Conservation (phyloP, 192 early-diverging fungal species). For the Gaertneriomyces sp. region DNA sequence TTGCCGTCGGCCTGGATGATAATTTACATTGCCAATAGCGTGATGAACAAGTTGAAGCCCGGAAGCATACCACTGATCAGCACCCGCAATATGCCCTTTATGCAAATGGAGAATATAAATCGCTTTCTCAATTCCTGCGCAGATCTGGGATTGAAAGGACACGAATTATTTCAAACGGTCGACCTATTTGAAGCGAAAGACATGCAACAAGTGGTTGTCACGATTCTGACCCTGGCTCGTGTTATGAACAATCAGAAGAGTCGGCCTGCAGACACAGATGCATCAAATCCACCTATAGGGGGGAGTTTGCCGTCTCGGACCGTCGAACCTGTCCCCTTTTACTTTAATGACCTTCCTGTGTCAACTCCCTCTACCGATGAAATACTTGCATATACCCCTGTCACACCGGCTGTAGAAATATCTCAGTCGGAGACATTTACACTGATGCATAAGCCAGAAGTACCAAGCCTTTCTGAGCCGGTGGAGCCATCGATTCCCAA, state of each 20-base stretch:
- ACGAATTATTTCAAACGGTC: constrained; percentile 78
- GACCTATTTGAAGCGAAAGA: constrained; percentile 70
- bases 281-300: no score
- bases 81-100: constrained; percentile 66
- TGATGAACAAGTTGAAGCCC: constrained; percentile 76
- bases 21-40: constrained; percentile 29
- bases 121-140: constrained; percentile 57
- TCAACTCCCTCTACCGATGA: no score
- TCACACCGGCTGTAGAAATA: no score
- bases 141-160: constrained; percentile 64
- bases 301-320: neutral
- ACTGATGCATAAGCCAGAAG: no score
- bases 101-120: constrained; percentile 82
- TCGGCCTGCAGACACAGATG: no score
- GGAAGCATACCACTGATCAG: constrained; percentile 70
- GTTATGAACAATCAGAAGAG: constrained; percentile 21
- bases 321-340: neutral
- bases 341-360: no score
- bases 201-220: constrained; percentile 61
- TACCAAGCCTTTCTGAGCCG: no score
- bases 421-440: no score
- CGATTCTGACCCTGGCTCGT: constrained; percentile 67
- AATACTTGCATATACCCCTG: no score
- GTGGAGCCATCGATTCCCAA: no score
- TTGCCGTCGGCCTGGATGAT: neutral